Evolutionary conservation across 2,329 filamentous ascomycete genomes (phyloP).

Genomic region (Hypoxylon sp.): DNA sequence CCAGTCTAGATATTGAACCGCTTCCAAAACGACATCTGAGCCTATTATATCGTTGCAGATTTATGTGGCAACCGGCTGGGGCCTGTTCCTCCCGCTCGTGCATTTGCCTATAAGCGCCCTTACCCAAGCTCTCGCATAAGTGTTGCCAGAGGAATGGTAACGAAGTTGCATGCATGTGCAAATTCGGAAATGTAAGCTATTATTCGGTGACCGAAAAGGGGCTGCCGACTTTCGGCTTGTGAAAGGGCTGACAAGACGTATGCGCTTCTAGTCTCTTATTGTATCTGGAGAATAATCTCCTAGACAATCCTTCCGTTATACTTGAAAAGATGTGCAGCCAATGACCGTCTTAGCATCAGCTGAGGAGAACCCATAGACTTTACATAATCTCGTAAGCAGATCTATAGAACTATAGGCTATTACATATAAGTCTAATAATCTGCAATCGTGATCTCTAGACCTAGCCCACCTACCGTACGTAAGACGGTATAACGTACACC

Average conservation of each 20-base stretch:
- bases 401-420: background rate
- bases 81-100: conserved; percentile 17
- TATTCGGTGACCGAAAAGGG: background rate
- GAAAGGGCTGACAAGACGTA: background rate
- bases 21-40: background rate
- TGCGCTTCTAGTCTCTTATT: background rate
- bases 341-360: background rate
- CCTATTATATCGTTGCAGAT: conserved; percentile 3
- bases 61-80: background rate
- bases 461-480: background rate
- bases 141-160: conserved; percentile 20
- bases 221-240: background rate
- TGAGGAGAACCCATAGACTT: background rate
- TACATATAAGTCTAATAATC: background rate
- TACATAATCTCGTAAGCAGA: background rate
- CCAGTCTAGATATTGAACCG: background rate
- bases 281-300: background rate
- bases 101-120: conserved; percentile 13
- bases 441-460: conserved; percentile 4
- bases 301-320: background rate
- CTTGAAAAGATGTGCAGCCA: background rate
- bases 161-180: conserved; percentile 8
- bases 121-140: conserved; percentile 9
- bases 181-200: background rate
- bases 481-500: background rate